Conservation (phyloP, 306 rosid genomes). For the Benincasa hispida region DNA sequence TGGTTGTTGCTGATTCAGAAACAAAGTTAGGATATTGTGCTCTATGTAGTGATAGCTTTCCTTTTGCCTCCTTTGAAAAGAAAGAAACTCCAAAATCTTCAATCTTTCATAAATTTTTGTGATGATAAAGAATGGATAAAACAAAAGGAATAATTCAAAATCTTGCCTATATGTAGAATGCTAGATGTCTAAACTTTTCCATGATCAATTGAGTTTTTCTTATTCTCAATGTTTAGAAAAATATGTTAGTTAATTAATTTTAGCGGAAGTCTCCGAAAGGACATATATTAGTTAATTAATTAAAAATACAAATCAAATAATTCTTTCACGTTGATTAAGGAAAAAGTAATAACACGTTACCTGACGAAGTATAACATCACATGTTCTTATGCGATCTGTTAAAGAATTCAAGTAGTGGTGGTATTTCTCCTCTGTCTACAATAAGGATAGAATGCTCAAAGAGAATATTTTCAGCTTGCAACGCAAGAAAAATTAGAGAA, state of each 20-base stretch:
- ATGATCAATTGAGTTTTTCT: neutral
- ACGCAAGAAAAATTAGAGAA: neutral
- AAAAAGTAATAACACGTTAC: constrained; percentile 14
- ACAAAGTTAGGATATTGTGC: neutral
- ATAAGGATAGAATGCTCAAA: constrained; percentile 4
- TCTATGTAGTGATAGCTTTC: neutral
- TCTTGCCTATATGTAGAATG: neutral
- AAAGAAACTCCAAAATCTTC: neutral
- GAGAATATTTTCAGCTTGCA: neutral
- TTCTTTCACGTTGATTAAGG: neutral
- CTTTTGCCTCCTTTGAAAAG: neutral
- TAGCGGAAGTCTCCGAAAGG: too few species aligned
- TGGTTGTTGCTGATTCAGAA: neutral
- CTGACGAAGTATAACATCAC: constrained; percentile 80
- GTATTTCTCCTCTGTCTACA: constrained; percentile 95
- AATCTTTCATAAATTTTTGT: too few species aligned
- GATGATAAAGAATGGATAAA: too few species aligned
- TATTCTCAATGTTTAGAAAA: neutral
- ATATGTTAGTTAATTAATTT: too few species aligned
- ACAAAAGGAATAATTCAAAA: neutral
- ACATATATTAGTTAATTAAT: too few species aligned
- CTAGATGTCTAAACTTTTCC: neutral
- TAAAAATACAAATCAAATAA: neutral
- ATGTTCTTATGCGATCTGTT: constrained; percentile 80
- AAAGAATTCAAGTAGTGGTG: constrained; percentile 73